A percentile compares a stretch with the other conserved stretches of the same genome.
Conservation (phyloP, 352 stramenopile genomes). For the Phytopythium chamaehyphon region DNA sequence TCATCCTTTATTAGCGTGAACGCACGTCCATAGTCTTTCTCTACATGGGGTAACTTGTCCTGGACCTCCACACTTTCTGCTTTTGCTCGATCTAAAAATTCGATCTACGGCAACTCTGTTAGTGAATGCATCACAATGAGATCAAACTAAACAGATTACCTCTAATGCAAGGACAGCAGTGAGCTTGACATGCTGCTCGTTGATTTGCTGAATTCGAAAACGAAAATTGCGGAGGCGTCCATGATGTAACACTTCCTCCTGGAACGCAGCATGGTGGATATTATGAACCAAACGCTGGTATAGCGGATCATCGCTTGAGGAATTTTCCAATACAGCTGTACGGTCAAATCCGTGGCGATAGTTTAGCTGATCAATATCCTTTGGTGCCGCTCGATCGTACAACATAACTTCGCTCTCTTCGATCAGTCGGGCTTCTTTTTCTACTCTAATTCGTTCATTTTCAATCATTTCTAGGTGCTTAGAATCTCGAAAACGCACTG, state of each 20-base stretch:
- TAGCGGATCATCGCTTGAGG: slow-evolving; percentile 31
- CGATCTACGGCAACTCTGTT: slow-evolving; percentile 19
- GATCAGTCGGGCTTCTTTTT: slow-evolving; percentile 64
- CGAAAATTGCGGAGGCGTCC: slow-evolving; percentile 64
- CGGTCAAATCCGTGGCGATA: slow-evolving; percentile 63
- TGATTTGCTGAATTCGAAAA: slow-evolving; percentile 58
- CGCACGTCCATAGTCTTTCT: slow-evolving; percentile 47
- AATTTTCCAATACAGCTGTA: slow-evolving; percentile 12
- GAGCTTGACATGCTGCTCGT: slow-evolving; percentile 28
- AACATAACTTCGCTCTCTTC: slow-evolving; percentile 43
- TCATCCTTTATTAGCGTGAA: slow-evolving; percentile 44
- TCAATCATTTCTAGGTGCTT: slow-evolving; percentile 48
- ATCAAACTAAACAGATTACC: slow-evolving; percentile 20
- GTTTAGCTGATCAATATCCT: slow-evolving; percentile 69
- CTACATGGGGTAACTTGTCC: slow-evolving; percentile 50
- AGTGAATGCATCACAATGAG: neutral
- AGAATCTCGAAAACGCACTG: slow-evolving; percentile 27
- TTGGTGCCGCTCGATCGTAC: slow-evolving; percentile 57
- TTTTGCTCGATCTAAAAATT: slow-evolving; percentile 43
- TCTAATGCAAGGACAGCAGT: slow-evolving; percentile 45
- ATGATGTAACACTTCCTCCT: slow-evolving; percentile 66
- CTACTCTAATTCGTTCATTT: slow-evolving; percentile 51
- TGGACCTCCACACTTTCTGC: slow-evolving; percentile 46
- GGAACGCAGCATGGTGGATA: slow-evolving; percentile 46
- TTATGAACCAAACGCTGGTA: slow-evolving; percentile 50